Percentiles rank a stretch among this genome's conserved stretches.
Conservation (phyloP, 2,329 filamentous ascomycete genomes). For the Trichoderma koningiopsis region DNA sequence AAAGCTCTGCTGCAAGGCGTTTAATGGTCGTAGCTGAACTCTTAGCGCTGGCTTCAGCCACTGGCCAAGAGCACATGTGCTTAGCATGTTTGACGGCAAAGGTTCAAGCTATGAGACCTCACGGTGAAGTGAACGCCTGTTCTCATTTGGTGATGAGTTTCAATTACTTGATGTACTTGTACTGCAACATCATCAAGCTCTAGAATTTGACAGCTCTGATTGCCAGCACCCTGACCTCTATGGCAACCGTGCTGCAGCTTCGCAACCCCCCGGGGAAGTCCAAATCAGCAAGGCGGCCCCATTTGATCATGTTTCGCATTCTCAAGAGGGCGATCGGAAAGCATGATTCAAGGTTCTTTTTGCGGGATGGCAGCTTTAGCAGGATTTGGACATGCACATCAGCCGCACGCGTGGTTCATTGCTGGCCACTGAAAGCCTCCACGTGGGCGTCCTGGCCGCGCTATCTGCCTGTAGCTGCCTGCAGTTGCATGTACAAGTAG, state of each 20-base stretch:
- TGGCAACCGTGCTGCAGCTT: background rate
- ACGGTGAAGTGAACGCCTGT: background rate
- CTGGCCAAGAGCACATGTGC: background rate
- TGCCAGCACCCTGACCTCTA: background rate
- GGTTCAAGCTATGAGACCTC: background rate
- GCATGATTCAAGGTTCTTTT: background rate
- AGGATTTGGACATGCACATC: background rate
- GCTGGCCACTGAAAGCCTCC: conserved; percentile 10
- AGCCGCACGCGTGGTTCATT: conserved; percentile 12
- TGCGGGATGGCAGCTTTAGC: background rate
- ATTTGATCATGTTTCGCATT: background rate
- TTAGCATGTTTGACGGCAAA: background rate
- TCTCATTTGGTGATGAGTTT: background rate
- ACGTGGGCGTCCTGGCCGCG: conserved; percentile 1
- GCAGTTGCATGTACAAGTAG: too few species aligned
- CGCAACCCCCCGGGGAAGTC: background rate
- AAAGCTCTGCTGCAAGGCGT: conserved; percentile 24
- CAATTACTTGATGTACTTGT: background rate
- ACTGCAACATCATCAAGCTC: background rate
- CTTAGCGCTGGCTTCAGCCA: conserved; percentile 18
- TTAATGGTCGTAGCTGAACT: conserved; percentile 3
- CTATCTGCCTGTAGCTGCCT: background rate
- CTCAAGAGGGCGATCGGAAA: background rate
- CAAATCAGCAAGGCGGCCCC: background rate
- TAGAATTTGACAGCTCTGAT: background rate